Base-by-base conservation (phyloP, 2,329 filamentous ascomycete genomes). In the Akanthomyces dipterigenus region DNA sequence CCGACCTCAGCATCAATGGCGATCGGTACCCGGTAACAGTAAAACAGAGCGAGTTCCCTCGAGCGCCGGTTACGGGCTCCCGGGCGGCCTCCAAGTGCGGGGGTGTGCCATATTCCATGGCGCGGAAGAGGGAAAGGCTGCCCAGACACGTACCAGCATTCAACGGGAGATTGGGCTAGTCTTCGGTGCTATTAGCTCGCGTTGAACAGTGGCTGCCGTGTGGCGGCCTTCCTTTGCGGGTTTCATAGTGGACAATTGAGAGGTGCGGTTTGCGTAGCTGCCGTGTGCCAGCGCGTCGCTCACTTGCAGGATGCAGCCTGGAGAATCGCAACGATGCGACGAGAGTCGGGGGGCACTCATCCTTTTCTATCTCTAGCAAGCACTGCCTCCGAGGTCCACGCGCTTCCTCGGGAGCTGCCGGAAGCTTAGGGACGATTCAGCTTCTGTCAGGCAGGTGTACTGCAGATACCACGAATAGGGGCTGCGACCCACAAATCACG, bases 41-140 rank as follows among this genome's bases (percentile, higher is more conserved):
- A 36, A 14, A 16, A 18, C 20, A 58, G 34, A 49, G 22, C 5
- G 28, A 11, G 31, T 20, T 26, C 6, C 8, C 24, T 38, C 2
- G 22, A n/a, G 31, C 11, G 7, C 49, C 48, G 38, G 48, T 28
- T 46, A 45, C 14, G 28, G 24, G 36, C 28, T 20, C 26, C 56
- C 40, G 57, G 38, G 48, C 48, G 49, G 57, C 57, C 57, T 60
- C 57, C 57, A 45, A 50, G 38, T 60, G 57, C 57, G 57, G 57
- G 56, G 56, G 11, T 42, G 24, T 59, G 36, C 57, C 24, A 18
- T 45, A 12, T 46, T 34, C 28, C 11, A 11, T 45, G 40, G 40
- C 24, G 38, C 20, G 14, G 22, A 54, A 20, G 6, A 38, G 5
- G 18, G 36, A 18, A 49, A 2, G 43, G 43, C 31, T 36, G 31